Conservation (phyloP, 2,329 filamentous ascomycete species). For the Bipolaris bicolor region DNA sequence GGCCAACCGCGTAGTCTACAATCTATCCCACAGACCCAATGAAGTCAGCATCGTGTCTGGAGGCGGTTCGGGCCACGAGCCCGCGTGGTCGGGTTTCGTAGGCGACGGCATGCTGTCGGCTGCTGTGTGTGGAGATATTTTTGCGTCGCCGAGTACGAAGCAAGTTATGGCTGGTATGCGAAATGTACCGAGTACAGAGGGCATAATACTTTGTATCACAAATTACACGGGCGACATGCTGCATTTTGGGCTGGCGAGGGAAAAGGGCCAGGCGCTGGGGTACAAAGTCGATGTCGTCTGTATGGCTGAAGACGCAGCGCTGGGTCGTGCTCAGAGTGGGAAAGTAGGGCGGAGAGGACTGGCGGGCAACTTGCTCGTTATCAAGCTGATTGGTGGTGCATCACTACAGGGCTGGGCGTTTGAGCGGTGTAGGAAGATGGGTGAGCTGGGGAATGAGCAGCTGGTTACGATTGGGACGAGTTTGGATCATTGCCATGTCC, state of each 20-base stretch:
- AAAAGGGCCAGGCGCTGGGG: conserved; percentile 54
- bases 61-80: conserved; percentile 57
- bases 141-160: conserved; percentile 56
- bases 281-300: conserved; percentile 56
- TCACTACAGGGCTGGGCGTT: conserved; percentile 54
- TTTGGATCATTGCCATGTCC: conserved; percentile 61
- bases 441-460: conserved; percentile 52
- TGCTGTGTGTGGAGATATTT: conserved; percentile 57
- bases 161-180: conserved; percentile 58
- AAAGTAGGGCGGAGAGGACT: conserved; percentile 58
- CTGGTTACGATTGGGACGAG: conserved; percentile 59
- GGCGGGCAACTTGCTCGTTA: conserved; percentile 58
- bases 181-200: conserved; percentile 54
- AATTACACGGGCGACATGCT: conserved; percentile 59
- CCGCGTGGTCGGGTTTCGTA: conserved; percentile 57
- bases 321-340: conserved; percentile 57
- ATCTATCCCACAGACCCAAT: conserved; percentile 50
- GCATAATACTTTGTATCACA: conserved; percentile 57
- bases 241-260: conserved; percentile 57
- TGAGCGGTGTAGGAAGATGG: conserved; percentile 54
- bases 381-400: conserved; percentile 57
- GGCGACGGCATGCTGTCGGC: conserved; percentile 57
- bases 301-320: conserved; percentile 57
- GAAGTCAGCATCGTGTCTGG: conserved; percentile 57
- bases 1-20: conserved; percentile 57